phyloP scores from a whole-genome alignment of 2,329 filamentous ascomycete genomes.

The Coniosporium tulheliwenetii region DNA sequence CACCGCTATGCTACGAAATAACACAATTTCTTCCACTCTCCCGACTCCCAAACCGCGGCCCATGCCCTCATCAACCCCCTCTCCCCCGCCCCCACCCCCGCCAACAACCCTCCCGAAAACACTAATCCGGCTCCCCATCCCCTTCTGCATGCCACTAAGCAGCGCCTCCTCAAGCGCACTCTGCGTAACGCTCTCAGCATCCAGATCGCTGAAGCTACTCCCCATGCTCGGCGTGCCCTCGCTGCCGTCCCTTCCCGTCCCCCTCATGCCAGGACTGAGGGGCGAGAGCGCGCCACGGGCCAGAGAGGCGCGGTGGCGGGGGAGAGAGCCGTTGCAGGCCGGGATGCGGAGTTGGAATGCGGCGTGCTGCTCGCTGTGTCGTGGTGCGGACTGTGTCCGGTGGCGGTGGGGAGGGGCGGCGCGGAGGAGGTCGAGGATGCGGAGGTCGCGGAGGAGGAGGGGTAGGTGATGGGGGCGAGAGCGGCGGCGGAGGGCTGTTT shows the following conservation, averaged over 20 bases:
- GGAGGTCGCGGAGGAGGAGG: constrained; percentile 3
- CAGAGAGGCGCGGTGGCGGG: neutral
- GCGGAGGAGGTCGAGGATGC: too few relatives aligned
- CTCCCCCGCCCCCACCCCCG: too few relatives aligned
- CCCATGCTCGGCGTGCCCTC: constrained; percentile 68
- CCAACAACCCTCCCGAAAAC: neutral
- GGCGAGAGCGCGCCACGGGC: constrained; percentile 23
- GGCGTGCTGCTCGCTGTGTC: too few relatives aligned
- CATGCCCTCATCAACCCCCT: too few relatives aligned
- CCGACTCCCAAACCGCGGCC: too few relatives aligned
- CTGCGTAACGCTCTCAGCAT: constrained; percentile 62
- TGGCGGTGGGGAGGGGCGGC: too few relatives aligned
- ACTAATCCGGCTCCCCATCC: constrained; percentile 40
- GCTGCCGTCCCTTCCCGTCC: constrained; percentile 44
- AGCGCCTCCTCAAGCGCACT: constrained; percentile 66
- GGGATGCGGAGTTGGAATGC: too few relatives aligned
- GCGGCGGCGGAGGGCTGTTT: constrained; percentile 15
- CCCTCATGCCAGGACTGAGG: constrained; percentile 36
- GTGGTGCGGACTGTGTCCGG: too few relatives aligned
- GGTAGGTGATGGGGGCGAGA: constrained; percentile 38
- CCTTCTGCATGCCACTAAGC: constrained; percentile 52
- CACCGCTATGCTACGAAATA: too few relatives aligned
- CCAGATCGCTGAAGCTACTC: constrained; percentile 74
- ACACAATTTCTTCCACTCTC: too few relatives aligned
- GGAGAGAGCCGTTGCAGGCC: neutral